Evolutionary conservation across 768 basidiomycete species (phyloP).

Genomic region (Paxillus involutus): DNA sequence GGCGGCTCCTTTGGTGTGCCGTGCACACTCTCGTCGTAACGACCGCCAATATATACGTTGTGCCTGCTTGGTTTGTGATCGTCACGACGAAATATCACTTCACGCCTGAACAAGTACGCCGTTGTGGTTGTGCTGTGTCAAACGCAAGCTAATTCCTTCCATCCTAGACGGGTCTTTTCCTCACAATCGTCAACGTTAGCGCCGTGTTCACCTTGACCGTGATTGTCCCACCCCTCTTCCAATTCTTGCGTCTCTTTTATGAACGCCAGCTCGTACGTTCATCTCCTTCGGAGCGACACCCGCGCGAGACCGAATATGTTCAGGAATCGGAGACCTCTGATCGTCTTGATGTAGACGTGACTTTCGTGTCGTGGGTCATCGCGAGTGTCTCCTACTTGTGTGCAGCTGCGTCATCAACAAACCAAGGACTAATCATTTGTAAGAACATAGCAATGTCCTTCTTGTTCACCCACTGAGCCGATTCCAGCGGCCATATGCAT

Average conservation of each 20-base stretch:
- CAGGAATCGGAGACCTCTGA: slow-evolving; percentile 18
- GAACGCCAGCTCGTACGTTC: background rate
- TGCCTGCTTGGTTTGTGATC: slow-evolving; percentile 20
- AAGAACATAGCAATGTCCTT: background rate
- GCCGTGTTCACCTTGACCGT: slow-evolving; percentile 17
- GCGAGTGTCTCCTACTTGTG: slow-evolving; percentile 9
- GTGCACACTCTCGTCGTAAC: slow-evolving; percentile 24
- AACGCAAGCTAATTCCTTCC: background rate
- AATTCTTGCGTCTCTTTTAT: slow-evolving; percentile 27
- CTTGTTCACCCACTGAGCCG: background rate
- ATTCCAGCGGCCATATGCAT: slow-evolving; percentile 14
- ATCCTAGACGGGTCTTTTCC: slow-evolving; percentile 28
- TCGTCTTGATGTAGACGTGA: slow-evolving; percentile 29
- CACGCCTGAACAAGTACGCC: slow-evolving; percentile 24
- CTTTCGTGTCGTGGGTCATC: slow-evolving; percentile 19
- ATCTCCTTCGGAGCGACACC: background rate
- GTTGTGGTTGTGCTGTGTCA: background rate
- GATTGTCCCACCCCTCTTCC: slow-evolving; percentile 23
- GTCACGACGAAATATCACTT: slow-evolving; percentile 26
- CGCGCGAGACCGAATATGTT: background rate
- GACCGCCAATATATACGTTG: slow-evolving; percentile 13
- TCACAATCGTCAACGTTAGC: slow-evolving; percentile 18
- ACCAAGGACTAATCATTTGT: slow-evolving; percentile 13
- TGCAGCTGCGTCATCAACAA: slow-evolving; percentile 13
- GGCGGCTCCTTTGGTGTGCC: slow-evolving; percentile 31